Evolutionary conservation across 2,329 filamentous ascomycete species (phyloP).

Genomic region (Venturia effusa): DNA sequence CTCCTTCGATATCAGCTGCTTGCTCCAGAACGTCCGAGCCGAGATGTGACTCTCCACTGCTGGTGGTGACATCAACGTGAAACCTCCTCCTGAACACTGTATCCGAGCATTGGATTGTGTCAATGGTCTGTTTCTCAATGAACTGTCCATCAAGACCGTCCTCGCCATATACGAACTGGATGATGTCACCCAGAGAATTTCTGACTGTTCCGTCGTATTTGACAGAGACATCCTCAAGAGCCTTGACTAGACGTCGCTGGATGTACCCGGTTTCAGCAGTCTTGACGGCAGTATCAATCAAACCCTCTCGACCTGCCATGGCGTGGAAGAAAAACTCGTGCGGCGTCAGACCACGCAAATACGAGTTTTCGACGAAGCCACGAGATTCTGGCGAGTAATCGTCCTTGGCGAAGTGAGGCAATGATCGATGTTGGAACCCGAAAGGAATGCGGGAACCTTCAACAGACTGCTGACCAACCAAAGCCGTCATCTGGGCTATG

Average conservation of each 20-base stretch:
- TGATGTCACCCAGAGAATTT: constrained; percentile 90
- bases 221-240: constrained; percentile 92
- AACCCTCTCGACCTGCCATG: constrained; percentile 99
- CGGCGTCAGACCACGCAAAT: constrained; percentile 87
- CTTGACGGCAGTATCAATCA: constrained; percentile 99
- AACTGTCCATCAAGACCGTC: constrained; percentile 88
- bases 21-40: constrained; percentile 68
- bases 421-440: constrained; percentile 94
- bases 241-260: constrained; percentile 95
- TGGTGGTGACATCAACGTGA: constrained; percentile 76
- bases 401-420: constrained; percentile 98
- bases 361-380: constrained; percentile 98
- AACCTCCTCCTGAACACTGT: constrained; percentile 70
- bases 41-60: constrained; percentile 37
- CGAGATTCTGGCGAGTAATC: constrained; percentile 96
- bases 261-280: constrained; percentile 99
- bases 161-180: constrained; percentile 96
- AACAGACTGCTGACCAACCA: constrained; percentile 95
- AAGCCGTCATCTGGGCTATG: constrained; percentile 97
- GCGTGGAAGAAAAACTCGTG: constrained; percentile 99
- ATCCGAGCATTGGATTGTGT: constrained; percentile 72
- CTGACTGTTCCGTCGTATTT: constrained; percentile 96
- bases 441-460: constrained; percentile 99
- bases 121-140: constrained; percentile 88
- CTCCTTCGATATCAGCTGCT: constrained; percentile 74